Base-by-base conservation (phyloP, 345 rosid genomes). In the Euphorbia lathyris region DNA sequence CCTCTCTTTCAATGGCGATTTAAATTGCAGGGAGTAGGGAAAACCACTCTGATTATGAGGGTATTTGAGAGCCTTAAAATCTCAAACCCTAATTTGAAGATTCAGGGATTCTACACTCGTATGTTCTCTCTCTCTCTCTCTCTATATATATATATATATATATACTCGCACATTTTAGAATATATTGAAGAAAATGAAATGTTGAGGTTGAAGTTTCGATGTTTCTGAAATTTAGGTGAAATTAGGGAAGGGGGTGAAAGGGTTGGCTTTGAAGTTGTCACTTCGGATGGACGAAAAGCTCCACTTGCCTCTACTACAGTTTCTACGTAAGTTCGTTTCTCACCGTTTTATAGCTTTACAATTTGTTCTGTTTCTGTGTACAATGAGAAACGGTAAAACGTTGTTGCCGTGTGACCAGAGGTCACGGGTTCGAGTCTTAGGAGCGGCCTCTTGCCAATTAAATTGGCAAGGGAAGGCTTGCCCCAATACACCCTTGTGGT, bases 81-180 rank as follows among this genome's bases (percentile, higher is more conserved):
- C 63, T 86, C 84, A 9, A 78, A 79, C 72, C 86, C 89, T 45
- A 76, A 66, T 72, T 62, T 85, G 67, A 90, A 82, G 76, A 72
- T 87, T 59, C 91, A 84, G 68, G 91, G 96, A 3, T 90, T 90
- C 83, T 85, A 82, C 68, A 83, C 96, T 25, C 72, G 90, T 85
- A 78, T 16, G 75, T 27, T 55, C 38, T 40, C 2, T 62, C 2
- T 58, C 27, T 60, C 32, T 56, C 14, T 58, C 53, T 16, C 13
- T n/a, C n/a, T n/a, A n/a, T n/a, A n/a, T n/a, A n/a, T n/a, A n/a
- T n/a, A n/a, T n/a, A n/a, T n/a, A n/a, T n/a, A n/a, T n/a, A n/a
- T n/a, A n/a, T n/a, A n/a, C n/a, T n/a, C n/a, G n/a, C 14, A 3
- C 12, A 11, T 34, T 22, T 58, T 23, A 55, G 9, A 10, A 11